Conservation (phyloP, 495 filamentous ascomycete genomes). For the Mytilinidion resinicola region DNA sequence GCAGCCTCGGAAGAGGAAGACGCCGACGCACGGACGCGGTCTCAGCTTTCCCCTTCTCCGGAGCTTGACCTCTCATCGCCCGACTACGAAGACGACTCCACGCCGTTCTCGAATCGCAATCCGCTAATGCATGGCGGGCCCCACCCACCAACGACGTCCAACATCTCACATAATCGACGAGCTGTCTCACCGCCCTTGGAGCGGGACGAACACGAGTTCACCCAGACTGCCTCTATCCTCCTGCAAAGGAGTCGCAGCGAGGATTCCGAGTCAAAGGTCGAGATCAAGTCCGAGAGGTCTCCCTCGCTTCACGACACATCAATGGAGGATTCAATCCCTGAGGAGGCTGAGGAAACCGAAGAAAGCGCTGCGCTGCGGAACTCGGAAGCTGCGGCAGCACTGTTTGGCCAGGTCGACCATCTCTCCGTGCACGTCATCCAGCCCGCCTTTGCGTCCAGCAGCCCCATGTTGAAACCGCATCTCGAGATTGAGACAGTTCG, state of each 20-base stretch:
- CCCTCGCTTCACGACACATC: slow-evolving; percentile 6
- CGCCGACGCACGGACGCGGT: slow-evolving; percentile 61
- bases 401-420: slow-evolving; percentile 37
- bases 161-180: slow-evolving; percentile 55
- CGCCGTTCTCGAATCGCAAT: slow-evolving; percentile 51
- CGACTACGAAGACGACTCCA: slow-evolving; percentile 70
- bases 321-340: slow-evolving; percentile 26
- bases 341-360: slow-evolving; percentile 35
- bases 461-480: slow-evolving; percentile 31
- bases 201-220: slow-evolving; percentile 94
- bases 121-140: slow-evolving; percentile 29
- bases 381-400: slow-evolving; percentile 35
- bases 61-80: slow-evolving; percentile 87
- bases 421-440: slow-evolving; percentile 11
- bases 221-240: slow-evolving; percentile 68
- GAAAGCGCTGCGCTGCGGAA: slow-evolving; percentile 33
- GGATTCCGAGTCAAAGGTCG: slow-evolving; percentile 10
- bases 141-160: slow-evolving; percentile 36
- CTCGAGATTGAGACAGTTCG: slow-evolving; percentile 15
- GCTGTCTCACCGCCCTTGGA: slow-evolving; percentile 81
- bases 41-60: slow-evolving; percentile 76
- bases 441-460: slow-evolving; percentile 26
- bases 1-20: slow-evolving; percentile 63
- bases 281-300: slow-evolving; percentile 1
- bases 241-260: slow-evolving; percentile 61